Evolutionary conservation across 2,329 filamentous ascomycete genomes (phyloP).

Genomic region (Ophiostoma sp.): DNA sequence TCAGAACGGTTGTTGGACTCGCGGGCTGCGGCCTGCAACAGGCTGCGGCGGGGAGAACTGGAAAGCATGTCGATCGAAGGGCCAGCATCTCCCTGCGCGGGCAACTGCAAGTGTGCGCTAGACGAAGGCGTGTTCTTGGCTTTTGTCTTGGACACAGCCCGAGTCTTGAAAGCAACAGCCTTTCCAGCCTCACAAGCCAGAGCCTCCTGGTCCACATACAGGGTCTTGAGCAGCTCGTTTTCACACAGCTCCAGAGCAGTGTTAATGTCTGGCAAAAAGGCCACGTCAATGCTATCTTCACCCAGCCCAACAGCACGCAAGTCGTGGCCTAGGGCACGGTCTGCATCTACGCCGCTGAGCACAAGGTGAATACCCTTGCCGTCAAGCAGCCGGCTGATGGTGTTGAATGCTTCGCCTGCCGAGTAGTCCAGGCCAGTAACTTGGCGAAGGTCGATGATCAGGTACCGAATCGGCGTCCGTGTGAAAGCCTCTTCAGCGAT

Average conservation of each 20-base stretch:
- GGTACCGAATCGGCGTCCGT: slow-evolving; percentile 74
- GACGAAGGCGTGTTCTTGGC: slow-evolving; percentile 5
- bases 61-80: slow-evolving; percentile 44
- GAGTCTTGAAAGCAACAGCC: background rate
- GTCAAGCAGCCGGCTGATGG: slow-evolving; percentile 77
- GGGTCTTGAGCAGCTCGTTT: slow-evolving; percentile 80
- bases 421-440: slow-evolving; percentile 95
- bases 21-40: slow-evolving; percentile 72
- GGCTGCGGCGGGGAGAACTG: slow-evolving; percentile 73
- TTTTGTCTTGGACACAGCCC: background rate
- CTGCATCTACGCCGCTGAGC: slow-evolving; percentile 73
- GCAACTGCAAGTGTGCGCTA: slow-evolving; percentile 8
- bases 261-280: slow-evolving; percentile 83
- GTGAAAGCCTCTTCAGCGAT: slow-evolving; percentile 78
- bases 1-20: slow-evolving; percentile 66
- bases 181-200: slow-evolving; percentile 35
- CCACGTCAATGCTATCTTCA: slow-evolving; percentile 65
- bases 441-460: slow-evolving; percentile 82
- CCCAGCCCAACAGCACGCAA: slow-evolving; percentile 79
- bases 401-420: slow-evolving; percentile 88
- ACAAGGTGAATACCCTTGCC: slow-evolving; percentile 74
- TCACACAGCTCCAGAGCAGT: slow-evolving; percentile 91
- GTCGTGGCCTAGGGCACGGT: slow-evolving; percentile 68
- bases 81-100: background rate
- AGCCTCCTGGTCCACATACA: slow-evolving; percentile 65